phyloP scores from a whole-genome alignment of 129 eudicot species.

The Chrysanthemum seticuspe region DNA sequence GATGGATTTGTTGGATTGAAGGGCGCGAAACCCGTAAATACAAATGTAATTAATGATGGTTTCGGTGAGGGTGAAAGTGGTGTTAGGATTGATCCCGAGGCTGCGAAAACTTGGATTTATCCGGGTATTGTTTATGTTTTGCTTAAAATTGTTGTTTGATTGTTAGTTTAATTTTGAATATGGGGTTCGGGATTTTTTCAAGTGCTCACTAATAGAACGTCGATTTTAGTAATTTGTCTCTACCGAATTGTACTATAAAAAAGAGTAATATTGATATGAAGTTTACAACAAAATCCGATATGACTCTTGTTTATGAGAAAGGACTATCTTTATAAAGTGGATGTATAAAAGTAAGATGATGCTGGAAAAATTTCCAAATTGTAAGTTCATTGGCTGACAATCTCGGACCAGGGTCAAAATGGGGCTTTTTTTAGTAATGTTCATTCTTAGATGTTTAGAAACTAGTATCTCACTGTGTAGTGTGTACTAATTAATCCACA shows the following conservation, averaged over 20 bases:
- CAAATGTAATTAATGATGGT: background rate
- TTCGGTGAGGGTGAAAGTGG: constrained; percentile 23
- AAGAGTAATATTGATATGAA: too few species aligned
- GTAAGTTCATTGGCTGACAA: background rate
- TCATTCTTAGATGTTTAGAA: too few species aligned
- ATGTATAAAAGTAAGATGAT: background rate
- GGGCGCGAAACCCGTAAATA: background rate
- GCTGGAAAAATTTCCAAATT: background rate
- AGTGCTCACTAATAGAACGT: too few species aligned
- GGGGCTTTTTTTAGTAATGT: background rate
- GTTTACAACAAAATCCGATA: too few species aligned
- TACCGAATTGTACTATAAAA: too few species aligned
- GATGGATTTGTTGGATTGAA: constrained; percentile 42
- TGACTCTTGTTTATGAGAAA: too few species aligned
- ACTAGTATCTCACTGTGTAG: too few species aligned
- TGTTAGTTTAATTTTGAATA: too few species aligned
- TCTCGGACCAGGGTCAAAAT: background rate
- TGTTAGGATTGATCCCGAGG: constrained; percentile 60
- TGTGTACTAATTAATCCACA: background rate
- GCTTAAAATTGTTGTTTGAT: background rate
- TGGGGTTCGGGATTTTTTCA: background rate
- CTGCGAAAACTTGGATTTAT: constrained; percentile 88
- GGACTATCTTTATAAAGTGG: background rate
- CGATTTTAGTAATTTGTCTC: too few species aligned
- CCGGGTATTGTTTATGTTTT: constrained; percentile 45